Base-by-base conservation (phyloP, 345 rosid genomes). In the Linum usitatissimum region DNA sequence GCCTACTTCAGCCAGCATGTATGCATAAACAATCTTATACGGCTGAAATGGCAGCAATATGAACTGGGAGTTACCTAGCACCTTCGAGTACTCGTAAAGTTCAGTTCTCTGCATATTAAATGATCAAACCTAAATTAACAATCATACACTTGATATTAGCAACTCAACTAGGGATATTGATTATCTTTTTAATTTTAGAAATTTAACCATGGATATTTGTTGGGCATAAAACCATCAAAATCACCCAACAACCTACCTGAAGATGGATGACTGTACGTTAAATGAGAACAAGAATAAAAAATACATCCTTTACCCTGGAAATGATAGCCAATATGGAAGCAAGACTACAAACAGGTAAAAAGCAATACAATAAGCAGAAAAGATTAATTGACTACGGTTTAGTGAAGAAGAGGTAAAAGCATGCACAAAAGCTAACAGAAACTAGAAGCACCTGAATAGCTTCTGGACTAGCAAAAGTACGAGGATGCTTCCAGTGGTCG, bases 1-100 rank as follows among this genome's bases (percentile, higher is more conserved):
- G 68, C 99, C 99, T 56, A 90, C 86, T 84, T 94, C 99, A 67
- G 90, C 91, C 64, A 94, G 82, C 99, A 94, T 94, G 78, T 83
- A 72, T n/a, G 99, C 99, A 79, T 94, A 94, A 62, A 94, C 63
- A 70, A 94, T 69, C 76, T 94, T 94, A 68, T 94, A 94, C 19
- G 97, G 97, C 77, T 90, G 99, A 86, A 94, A 88, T 12, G 95
- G 91, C 58, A 76, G 81, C 76, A 94, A 71, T 66, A 77, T 78
- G 73, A 77, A 90, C 81, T 94, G 99, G 78, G 99, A 81, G 80
- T 94, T 94, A 61, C 99, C 99, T 49, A 86, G 84, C 71, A 86
- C 83, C 84, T 84, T 94, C 3, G 99, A 83, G 70, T 94, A 94
- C 77, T 94, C 99, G 70, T 86, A 90, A 30, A 94, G 75, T 79